These are phyloP conservation scores for Thraustotheca clavata DNA, from an alignment of 352 stramenopile genomes.

Conservation along the genomic window DNA sequence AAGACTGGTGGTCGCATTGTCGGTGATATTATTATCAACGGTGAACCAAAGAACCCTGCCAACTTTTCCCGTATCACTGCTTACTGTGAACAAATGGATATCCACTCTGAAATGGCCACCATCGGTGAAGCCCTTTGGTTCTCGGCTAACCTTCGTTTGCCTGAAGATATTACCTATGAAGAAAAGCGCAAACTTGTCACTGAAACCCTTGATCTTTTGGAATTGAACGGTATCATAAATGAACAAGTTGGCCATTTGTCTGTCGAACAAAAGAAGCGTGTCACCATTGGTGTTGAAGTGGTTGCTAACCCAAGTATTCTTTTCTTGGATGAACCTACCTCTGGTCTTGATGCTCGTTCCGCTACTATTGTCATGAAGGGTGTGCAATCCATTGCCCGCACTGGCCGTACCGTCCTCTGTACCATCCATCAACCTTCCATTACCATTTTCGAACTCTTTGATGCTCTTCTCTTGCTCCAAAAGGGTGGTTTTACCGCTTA, in stretches of 20 bases:
- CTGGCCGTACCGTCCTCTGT: slow-evolving; percentile 78
- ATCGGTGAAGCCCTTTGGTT: slow-evolving; percentile 88
- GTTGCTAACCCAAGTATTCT: slow-evolving; percentile 88
- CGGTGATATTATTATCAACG: slow-evolving; percentile 86
- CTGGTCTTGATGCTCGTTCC: slow-evolving; percentile 73
- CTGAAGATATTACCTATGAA: slow-evolving; percentile 31
- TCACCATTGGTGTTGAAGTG: slow-evolving; percentile 88
- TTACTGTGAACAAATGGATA: slow-evolving; percentile 91
- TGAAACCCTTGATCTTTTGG: slow-evolving; percentile 38
- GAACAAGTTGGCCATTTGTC: slow-evolving; percentile 53
- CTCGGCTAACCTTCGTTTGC: slow-evolving; percentile 81
- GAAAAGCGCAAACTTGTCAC: slow-evolving; percentile 34
- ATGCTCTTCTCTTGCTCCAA: slow-evolving; percentile 79
- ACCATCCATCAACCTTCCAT: slow-evolving; percentile 82
- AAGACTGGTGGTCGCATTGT: slow-evolving; percentile 57
- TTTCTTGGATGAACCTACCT: slow-evolving; percentile 90
- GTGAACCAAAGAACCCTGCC: slow-evolving; percentile 56
- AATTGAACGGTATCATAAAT: slow-evolving; percentile 41
- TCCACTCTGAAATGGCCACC: slow-evolving; percentile 68
- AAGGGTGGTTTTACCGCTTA: slow-evolving; percentile 42
- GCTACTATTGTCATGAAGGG: slow-evolving; percentile 80
- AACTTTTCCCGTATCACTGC: slow-evolving; percentile 82
- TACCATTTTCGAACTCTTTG: slow-evolving; percentile 89
- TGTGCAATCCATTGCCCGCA: slow-evolving; percentile 74
- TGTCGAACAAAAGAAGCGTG: slow-evolving; percentile 87